phyloP scores from a whole-genome alignment of 2,329 filamentous ascomycete genomes.

The Cercospora sesami region DNA sequence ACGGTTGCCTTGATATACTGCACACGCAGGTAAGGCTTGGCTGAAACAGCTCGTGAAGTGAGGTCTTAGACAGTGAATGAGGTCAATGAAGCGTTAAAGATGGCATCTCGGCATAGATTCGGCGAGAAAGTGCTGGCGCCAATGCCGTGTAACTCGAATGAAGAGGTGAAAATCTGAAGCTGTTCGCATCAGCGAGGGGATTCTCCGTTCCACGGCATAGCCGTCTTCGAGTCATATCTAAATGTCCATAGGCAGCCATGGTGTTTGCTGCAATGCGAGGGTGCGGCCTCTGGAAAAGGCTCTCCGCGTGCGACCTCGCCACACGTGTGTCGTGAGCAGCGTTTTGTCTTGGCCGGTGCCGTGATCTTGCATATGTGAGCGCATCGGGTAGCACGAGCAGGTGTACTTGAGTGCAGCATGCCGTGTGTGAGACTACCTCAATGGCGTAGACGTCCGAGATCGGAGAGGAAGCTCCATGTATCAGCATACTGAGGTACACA shows the following conservation, averaged over 20 bases:
- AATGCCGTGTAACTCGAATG: background rate
- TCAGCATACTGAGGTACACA: background rate
- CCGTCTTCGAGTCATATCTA: conserved; percentile 4
- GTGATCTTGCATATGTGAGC: background rate
- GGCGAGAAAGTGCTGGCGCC: background rate
- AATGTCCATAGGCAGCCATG: conserved; percentile 11
- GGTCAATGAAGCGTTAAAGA: background rate
- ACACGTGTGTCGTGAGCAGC: background rate
- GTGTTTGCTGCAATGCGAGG: conserved; percentile 11
- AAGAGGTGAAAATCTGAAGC: background rate
- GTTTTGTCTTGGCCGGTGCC: background rate
- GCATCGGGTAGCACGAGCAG: background rate
- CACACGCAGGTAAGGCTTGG: background rate
- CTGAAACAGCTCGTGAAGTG: background rate
- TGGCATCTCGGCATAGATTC: background rate
- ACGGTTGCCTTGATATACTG: background rate
- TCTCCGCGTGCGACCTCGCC: background rate
- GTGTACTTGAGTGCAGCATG: background rate
- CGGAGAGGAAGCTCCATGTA: background rate
- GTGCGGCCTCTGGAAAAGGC: conserved; percentile 12
- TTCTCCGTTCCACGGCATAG: conserved; percentile 9
- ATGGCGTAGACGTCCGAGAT: background rate
- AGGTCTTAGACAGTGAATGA: conserved; percentile 3
- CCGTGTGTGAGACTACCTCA: background rate
- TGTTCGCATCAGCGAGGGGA: background rate